Conservation (phyloP, 1,284 basidiomycete genomes). For the Cystobasidium pallidum region DNA sequence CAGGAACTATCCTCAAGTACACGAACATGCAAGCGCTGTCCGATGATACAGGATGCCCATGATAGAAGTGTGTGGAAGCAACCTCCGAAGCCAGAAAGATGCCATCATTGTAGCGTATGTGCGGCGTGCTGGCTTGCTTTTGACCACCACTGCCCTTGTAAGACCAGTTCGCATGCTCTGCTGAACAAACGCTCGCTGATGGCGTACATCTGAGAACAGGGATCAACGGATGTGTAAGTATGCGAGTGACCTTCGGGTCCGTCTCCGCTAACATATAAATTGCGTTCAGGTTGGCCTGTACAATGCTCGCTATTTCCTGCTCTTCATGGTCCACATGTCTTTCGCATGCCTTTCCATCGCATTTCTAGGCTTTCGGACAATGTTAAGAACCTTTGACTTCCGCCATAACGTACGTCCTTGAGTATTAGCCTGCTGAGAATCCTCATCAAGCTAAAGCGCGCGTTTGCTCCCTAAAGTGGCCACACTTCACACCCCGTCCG, state of each 20-base stretch:
- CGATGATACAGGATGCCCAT: slow-evolving; percentile 59
- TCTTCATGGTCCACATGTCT: slow-evolving; percentile 74
- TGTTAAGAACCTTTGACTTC: slow-evolving; percentile 45
- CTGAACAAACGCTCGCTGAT: neutral
- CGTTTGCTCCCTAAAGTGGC: slow-evolving; percentile 30
- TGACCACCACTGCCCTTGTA: slow-evolving; percentile 71
- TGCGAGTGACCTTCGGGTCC: no score
- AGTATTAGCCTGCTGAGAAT: neutral
- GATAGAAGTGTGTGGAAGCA: slow-evolving; percentile 60
- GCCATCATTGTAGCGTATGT: slow-evolving; percentile 94
- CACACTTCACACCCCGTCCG: slow-evolving; percentile 65
- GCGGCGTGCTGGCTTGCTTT: slow-evolving; percentile 89
- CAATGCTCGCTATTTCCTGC: slow-evolving; percentile 93
- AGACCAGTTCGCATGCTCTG: neutral
- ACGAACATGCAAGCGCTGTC: slow-evolving; percentile 53
- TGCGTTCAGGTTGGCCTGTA: slow-evolving; percentile 70
- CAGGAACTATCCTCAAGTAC: slow-evolving; percentile 25
- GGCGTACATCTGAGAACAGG: slow-evolving; percentile 61
- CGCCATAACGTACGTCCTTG: neutral
- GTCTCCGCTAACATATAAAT: neutral
- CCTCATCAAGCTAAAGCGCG: neutral
- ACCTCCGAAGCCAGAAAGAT: slow-evolving; percentile 76
- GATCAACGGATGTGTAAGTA: slow-evolving; percentile 85
- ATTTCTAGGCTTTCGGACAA: slow-evolving; percentile 46
- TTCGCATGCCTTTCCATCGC: slow-evolving; percentile 48